Evolutionary conservation across 129 eudicot genomes (phyloP).

Genomic region (Escallonia rubra): DNA sequence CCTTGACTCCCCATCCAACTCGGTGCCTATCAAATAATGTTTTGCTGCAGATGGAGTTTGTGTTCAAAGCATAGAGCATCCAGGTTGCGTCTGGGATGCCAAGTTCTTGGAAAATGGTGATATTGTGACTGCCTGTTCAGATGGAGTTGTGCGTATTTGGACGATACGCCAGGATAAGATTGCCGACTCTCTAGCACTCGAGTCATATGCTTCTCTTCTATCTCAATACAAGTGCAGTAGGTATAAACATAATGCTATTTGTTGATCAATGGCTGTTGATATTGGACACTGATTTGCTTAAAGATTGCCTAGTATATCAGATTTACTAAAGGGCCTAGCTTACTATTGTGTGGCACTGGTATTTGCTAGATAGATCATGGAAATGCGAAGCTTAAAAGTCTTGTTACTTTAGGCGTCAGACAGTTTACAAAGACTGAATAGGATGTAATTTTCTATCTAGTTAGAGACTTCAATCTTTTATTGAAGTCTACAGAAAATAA

Average conservation of each 20-base stretch:
- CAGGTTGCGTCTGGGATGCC: constrained; percentile 99
- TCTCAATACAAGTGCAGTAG: constrained; percentile 77
- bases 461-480: too few relatives aligned
- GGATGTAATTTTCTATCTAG: too few relatives aligned
- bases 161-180: constrained; percentile 50
- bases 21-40: constrained; percentile 8
- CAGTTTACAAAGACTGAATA: too few relatives aligned
- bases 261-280: not conserved
- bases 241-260: constrained; percentile 24
- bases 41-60: constrained; percentile 83
- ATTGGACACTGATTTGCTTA: not conserved
- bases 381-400: not conserved
- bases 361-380: not conserved
- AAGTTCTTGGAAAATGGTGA: constrained; percentile 97
- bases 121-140: constrained; percentile 96
- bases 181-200: constrained; percentile 64
- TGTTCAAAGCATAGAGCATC: constrained; percentile 97
- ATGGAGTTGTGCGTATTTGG: constrained; percentile 96
- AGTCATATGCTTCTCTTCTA: constrained; percentile 51
- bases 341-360: not conserved
- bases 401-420: too few relatives aligned
- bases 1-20: too few relatives aligned
- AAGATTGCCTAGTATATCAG: not conserved
- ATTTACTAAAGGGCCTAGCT: not conserved
- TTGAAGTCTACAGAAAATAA: too few relatives aligned